Evolutionary conservation across 257 asterid species (phyloP), one percentile per base, ranked within the genome.

Genomic region (Salvia splendens): DNA sequence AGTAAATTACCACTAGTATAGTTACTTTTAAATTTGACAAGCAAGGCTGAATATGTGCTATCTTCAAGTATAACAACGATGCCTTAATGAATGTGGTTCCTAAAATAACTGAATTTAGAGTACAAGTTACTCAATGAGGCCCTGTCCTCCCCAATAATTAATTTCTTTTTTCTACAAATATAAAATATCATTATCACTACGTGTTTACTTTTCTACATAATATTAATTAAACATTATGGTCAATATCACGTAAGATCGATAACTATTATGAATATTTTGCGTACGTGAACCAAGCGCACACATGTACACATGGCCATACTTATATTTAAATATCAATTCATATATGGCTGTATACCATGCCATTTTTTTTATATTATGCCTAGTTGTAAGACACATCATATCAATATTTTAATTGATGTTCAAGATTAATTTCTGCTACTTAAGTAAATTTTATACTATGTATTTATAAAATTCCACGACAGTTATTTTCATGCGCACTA

Each of bases 261-360:
- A 36, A 36, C 4, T 8, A 38, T 14, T 30, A 2, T 32, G 35
- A 32, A 30, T 5, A 52, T 33, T 35, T 2, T 12, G 8, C 8
- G 6, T 35, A 6, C 2, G 15, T 35, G 4, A 14, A 28, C 30
- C 43, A 33, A 4, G 45, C 10, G 32, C 17, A 24, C 64, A 58
- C 64, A 35, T 58, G 49, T 38, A 9, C 64, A 38, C 32, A 38
- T 30, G 61, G 61, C 30, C 61, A 30, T 6, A 55, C 42, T 30
- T 24, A 24, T 24, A 24, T 52, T 24, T 52, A 0, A 51, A 20
- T 9, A 52, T 47, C 6, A 4, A 3, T 45, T 12, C 4, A 42
- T 42, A 45, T 45, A 12, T 9, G 11, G 14, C 49, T 20, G 24
- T 20, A 20, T 20, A 20, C 24, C 24, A 20, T 20, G 24, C 24